Evolutionary conservation across 179 eudicot species (phyloP).

Genomic region (Beta macrorhiza): DNA sequence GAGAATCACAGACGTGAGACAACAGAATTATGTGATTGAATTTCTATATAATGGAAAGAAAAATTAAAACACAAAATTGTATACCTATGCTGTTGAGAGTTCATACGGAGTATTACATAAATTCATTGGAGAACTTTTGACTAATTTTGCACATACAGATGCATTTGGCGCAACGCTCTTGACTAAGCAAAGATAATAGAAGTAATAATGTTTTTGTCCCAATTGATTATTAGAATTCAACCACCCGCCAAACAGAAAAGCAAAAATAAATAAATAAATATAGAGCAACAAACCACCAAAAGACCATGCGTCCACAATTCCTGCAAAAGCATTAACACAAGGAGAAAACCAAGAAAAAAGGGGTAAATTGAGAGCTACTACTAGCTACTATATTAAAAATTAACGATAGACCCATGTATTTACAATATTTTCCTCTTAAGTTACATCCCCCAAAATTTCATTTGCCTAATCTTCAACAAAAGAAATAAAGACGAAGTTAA

Average conservation of each 20-base stretch:
- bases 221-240: background rate
- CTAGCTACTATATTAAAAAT: background rate
- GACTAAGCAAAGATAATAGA: background rate
- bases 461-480: background rate
- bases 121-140: slow-evolving; percentile 11
- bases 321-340: slow-evolving; percentile 11
- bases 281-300: slow-evolving; percentile 6
- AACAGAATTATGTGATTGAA: background rate
- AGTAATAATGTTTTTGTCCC: no score
- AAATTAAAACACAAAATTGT: background rate
- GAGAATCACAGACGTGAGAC: background rate
- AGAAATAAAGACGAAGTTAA: background rate
- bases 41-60: background rate
- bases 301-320: slow-evolving; percentile 13
- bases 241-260: background rate
- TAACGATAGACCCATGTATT: slow-evolving; percentile 14
- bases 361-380: background rate
- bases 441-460: slow-evolving; percentile 30
- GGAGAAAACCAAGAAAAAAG: background rate
- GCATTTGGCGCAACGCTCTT: slow-evolving; percentile 29
- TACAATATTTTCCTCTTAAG: slow-evolving; percentile 28
- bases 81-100: background rate
- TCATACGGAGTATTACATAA: background rate
- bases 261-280: background rate
- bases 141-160: slow-evolving; percentile 18